Conservation (phyloP, 805 yeast genomes). For the Lipomyces anomalus region DNA sequence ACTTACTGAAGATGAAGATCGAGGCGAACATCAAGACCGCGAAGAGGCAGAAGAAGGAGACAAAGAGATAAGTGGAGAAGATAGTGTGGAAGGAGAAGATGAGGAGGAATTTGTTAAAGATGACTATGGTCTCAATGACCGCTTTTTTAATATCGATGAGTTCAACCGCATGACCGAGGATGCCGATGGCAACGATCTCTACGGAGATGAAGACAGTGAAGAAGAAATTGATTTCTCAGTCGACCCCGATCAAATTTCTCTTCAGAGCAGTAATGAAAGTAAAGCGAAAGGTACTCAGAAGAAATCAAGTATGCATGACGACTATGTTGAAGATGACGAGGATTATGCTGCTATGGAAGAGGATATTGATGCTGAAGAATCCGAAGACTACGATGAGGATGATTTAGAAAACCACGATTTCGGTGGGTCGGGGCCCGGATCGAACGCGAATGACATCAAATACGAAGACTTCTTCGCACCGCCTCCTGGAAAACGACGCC, state of each 20-base stretch:
- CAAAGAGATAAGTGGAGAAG: too few species aligned
- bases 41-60: constrained; percentile 30
- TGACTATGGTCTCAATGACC: constrained; percentile 69
- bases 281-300: constrained; percentile 44
- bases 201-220: constrained; percentile 39
- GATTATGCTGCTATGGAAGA: constrained; percentile 30
- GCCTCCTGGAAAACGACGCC: constrained; percentile 19
- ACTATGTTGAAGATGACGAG: constrained; percentile 41
- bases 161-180: constrained; percentile 71
- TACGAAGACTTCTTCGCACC: constrained; percentile 40
- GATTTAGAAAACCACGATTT: constrained; percentile 37
- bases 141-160: constrained; percentile 76
- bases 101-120: constrained; percentile 37
- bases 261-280: neutral
- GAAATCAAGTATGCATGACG: constrained; percentile 9
- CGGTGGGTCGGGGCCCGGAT: constrained; percentile 10
- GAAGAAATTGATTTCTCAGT: constrained; percentile 43
- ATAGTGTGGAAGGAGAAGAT: constrained; percentile 30
- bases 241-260: constrained; percentile 26
- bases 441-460: constrained; percentile 31
- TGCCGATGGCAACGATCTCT: constrained; percentile 13
- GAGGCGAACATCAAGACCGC: too few species aligned
- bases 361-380: constrained; percentile 3
- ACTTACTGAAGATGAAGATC: constrained; percentile 6
- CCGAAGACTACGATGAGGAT: constrained; percentile 30